Evolutionary conservation across 352 stramenopile genomes (phyloP), one percentile per base, ranked within the genome.

Genomic region (Phytophthora fragariae): DNA sequence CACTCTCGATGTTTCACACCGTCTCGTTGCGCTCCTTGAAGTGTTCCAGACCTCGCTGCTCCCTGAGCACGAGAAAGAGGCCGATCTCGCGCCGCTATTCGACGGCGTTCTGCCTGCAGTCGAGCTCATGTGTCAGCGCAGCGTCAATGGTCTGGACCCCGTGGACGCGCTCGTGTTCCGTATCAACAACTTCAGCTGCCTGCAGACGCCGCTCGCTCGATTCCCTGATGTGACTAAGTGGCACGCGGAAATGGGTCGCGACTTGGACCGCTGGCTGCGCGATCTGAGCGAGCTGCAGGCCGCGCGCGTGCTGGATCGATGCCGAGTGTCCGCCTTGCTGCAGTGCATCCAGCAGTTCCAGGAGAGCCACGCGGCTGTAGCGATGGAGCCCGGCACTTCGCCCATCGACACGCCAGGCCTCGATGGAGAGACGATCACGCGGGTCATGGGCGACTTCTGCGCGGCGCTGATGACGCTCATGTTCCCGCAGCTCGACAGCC

Each of bases 111-210:
- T 91, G n/a, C 63, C 82, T 2, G 83, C 86, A 3, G 29, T 92
- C 2, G 68, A 81, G 46, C 76, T 78, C 35, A 84, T 91, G 80
- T 92, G 80, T 63, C 72, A 81, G 15, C 78, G 82, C 24, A 85
- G 74, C 27, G 73, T 90, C 27, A 57, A 70, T 11, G 57, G 56
- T 2, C 54, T 89, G 7, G 79, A 86, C 27, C 49, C 77, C 1
- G 68, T 80, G 12, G 86, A 94, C 33, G 82, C 83, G 14, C 69
- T 91, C 44, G 80, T 94, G 27, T 92, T 94, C 61, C 79, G 79
- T 5, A 73, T 92, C 60, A 92, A 94, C 69, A 92, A 93, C 61
- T 70, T 92, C n/a, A 91, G 80, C 58, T 92, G 86, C 44, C 11
- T 94, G 24, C 81, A 86, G 19, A 79, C 78, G 4, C 73, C 79